Base-by-base conservation (phyloP, 768 basidiomycete species). In the Rhizopogon roseolus region DNA sequence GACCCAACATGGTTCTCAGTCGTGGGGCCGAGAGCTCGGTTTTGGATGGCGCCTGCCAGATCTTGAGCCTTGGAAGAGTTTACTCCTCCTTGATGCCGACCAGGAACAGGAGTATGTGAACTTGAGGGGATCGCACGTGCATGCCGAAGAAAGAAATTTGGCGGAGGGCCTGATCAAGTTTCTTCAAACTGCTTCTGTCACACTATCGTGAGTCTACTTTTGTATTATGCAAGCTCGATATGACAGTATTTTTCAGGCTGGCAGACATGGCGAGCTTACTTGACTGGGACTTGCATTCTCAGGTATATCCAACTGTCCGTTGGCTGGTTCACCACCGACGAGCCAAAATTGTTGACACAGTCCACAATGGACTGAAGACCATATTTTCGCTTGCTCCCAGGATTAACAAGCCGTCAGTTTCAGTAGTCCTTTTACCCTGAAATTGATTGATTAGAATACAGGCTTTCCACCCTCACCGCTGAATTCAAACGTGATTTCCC, bases 321-420 rank as follows among this genome's bases (percentile, higher is more conserved):
- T 93, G 93, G 81, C 77, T 99, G 29, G 89, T 98, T 29, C 85
- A 91, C 55, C 93, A 94, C 69, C 80, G 91, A 50, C 81, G 91
- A 62, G 96, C 93, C 5, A 92, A 92, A 60, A 75, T 98, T 27
- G 86, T 97, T 41, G 94, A 98, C 57, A 80, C 85, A 16, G 82
- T 98, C 32, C 90, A 93, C 62, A 73, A 70, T 4, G 81, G 85
- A 42, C 68, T 98, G 41, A 88, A 90, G 68, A 94, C 90, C 0
- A 80, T 92, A 0, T 97, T 94, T 62, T 78, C 84, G 4, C 75
- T 95, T 40, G 81, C 90, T 14, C 76, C 83, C 3, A 81, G 77
- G 60, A 81, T 90, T 57, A 73, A 81, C 46, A 55, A 72, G 32
- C 74, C 85, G 84, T 88, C 70, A 60, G 88, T 77, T 22, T 34